Percentiles rank a stretch among this genome's conserved stretches.
Conservation (phyloP, 2,329 filamentous ascomycete species). For the Fusarium transvaalense region DNA sequence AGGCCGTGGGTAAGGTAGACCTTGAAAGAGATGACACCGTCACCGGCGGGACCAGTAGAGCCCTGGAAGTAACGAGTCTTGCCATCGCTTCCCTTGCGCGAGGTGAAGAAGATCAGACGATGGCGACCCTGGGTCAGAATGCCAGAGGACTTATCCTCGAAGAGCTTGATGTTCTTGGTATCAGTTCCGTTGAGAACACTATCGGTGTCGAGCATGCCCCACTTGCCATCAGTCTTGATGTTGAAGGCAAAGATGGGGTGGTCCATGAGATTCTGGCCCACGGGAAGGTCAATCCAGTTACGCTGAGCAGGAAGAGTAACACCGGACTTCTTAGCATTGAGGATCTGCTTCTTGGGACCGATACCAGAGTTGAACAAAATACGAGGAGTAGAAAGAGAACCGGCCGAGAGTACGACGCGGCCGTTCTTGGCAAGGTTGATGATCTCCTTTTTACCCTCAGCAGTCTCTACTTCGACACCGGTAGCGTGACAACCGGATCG, state of each 20-base stretch:
- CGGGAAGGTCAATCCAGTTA: constrained; percentile 68
- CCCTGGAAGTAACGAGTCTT: constrained; percentile 74
- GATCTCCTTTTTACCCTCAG: constrained; percentile 61
- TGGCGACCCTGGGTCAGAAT: constrained; percentile 74
- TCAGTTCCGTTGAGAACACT: constrained; percentile 60
- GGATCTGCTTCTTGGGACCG: constrained; percentile 70
- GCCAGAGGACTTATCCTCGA: constrained; percentile 65
- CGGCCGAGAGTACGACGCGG: constrained; percentile 74
- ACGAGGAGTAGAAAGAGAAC: constrained; percentile 75
- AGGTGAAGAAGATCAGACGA: constrained; percentile 67
- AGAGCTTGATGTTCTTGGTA: constrained; percentile 73
- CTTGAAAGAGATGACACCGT: constrained; percentile 64
- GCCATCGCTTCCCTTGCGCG: constrained; percentile 68
- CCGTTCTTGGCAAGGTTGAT: constrained; percentile 71
- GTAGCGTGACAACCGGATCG: constrained; percentile 71
- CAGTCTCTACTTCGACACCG: constrained; percentile 72
- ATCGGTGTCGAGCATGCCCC: constrained; percentile 54
- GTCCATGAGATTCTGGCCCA: constrained; percentile 69
- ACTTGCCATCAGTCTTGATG: constrained; percentile 40
- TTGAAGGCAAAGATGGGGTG: constrained; percentile 58
- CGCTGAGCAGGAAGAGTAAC: constrained; percentile 61
- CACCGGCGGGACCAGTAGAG: constrained; percentile 73
- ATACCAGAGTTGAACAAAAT: constrained; percentile 71
- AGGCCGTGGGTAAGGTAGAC: constrained; percentile 74
- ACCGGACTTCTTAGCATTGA: constrained; percentile 64